These are phyloP conservation scores for Sordariomycetes sp. DNA, from an alignment of 2,329 filamentous ascomycete species.

Conservation along the genomic window DNA sequence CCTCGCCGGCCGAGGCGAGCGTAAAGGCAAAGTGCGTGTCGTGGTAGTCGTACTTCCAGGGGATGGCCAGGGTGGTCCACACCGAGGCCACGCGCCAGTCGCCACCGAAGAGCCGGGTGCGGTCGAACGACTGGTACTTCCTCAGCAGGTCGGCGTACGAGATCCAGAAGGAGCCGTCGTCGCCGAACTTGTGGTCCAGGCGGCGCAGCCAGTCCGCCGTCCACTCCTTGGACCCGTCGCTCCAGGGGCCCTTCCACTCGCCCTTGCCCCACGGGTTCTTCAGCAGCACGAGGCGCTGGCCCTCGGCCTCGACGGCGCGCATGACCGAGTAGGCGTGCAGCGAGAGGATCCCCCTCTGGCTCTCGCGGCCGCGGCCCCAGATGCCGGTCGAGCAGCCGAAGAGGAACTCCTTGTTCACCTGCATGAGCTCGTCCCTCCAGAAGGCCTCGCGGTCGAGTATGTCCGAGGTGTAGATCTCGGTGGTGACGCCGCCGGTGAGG, in stretches of 20 bases:
- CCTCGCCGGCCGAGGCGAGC: constrained; percentile 33
- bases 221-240: constrained; percentile 76
- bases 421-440: constrained; percentile 71
- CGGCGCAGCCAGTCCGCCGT: constrained; percentile 67
- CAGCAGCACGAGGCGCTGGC: constrained; percentile 52
- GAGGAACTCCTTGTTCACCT: constrained; percentile 71
- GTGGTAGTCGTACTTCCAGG: constrained; percentile 45
- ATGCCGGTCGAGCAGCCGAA: constrained; percentile 61
- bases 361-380: constrained; percentile 50
- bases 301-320: constrained; percentile 42
- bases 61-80: constrained; percentile 41
- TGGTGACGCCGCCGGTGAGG: constrained; percentile 59
- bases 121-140: constrained; percentile 47
- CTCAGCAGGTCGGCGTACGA: constrained; percentile 46
- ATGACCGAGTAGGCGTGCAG: constrained; percentile 51
- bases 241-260: constrained; percentile 76
- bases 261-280: constrained; percentile 72
- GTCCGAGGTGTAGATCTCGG: constrained; percentile 56
- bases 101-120: constrained; percentile 43
- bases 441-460: constrained; percentile 72
- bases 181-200: constrained; percentile 63
- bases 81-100: constrained; percentile 40
- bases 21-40: constrained; percentile 42
- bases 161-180: constrained; percentile 60
- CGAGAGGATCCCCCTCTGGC: constrained; percentile 47